These are phyloP conservation scores for Tolypocladium pustulatum DNA, from an alignment of 2,329 filamentous ascomycete genomes.

Conservation along the genomic window DNA sequence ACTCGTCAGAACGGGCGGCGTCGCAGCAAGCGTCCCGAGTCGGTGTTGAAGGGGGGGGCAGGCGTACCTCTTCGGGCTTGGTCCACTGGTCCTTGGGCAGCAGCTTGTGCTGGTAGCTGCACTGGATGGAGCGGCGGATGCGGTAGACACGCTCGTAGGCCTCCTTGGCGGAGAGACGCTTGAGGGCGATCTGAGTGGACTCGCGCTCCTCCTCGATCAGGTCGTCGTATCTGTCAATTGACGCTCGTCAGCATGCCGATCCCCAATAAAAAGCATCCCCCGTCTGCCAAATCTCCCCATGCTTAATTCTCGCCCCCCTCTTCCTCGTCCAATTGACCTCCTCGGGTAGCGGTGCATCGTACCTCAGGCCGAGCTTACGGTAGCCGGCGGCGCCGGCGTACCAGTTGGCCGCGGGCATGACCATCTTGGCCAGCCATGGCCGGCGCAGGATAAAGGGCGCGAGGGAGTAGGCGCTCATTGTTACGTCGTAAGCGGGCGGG, in stretches of 20 bases:
- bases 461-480: constrained; percentile 59
- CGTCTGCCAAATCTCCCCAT: background rate
- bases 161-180: constrained; percentile 82
- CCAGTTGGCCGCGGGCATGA: constrained; percentile 79
- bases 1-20: background rate
- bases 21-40: background rate
- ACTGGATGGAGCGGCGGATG: constrained; percentile 87
- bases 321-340: background rate
- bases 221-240: constrained; percentile 68
- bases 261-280: background rate
- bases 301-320: background rate
- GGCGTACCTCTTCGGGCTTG: constrained; percentile 39
- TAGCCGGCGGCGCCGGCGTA: constrained; percentile 86
- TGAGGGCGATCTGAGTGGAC: constrained; percentile 73
- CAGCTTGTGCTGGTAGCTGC: constrained; percentile 52
- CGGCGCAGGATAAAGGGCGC: constrained; percentile 70
- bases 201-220: constrained; percentile 90
- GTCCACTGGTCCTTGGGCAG: constrained; percentile 53
- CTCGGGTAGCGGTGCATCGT: constrained; percentile 21
- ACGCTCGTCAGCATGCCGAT: constrained; percentile 11
- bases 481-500: constrained; percentile 14
- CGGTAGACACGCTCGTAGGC: constrained; percentile 96
- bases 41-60: background rate
- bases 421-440: constrained; percentile 68
- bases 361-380: constrained; percentile 86